These are phyloP conservation scores for Boechera stricta DNA, from an alignment of 345 rosid genomes.

Conservation along the genomic window DNA sequence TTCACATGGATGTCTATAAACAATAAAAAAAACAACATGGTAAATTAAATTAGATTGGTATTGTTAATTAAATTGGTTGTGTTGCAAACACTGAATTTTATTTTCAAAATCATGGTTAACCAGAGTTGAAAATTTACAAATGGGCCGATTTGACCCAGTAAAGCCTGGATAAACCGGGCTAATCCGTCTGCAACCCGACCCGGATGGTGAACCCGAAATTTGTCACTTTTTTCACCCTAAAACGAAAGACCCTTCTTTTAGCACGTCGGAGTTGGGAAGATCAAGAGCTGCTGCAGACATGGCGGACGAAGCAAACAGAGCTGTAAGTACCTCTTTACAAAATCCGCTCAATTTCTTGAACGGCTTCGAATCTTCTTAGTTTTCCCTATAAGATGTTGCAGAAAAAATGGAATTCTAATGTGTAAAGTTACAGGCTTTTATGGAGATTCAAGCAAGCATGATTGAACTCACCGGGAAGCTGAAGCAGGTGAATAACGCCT, in stretches of 20 bases:
- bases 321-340: slow-evolving; percentile 22
- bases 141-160: not conserved
- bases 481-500: slow-evolving; percentile 50
- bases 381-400: not conserved
- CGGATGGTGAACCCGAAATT: slow-evolving; percentile 2
- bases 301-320: slow-evolving; percentile 49
- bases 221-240: slow-evolving; percentile 25
- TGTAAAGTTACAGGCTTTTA: slow-evolving; percentile 47
- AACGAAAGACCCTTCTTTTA: not conserved
- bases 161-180: not conserved
- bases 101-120: too few relatives aligned
- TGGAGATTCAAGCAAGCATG: slow-evolving; percentile 67
- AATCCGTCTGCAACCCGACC: slow-evolving; percentile 3
- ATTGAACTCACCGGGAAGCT: slow-evolving; percentile 58
- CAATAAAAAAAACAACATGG: too few relatives aligned
- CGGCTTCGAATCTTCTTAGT: not conserved
- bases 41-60: too few relatives aligned
- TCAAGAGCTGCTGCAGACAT: slow-evolving; percentile 40
- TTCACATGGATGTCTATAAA: too few relatives aligned
- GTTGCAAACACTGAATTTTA: too few relatives aligned
- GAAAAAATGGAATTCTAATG: slow-evolving; percentile 3
- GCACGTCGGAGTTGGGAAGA: slow-evolving; percentile 9
- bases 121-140: not conserved
- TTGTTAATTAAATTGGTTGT: too few relatives aligned
- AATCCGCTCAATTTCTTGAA: not conserved